Percentiles rank a stretch among this genome's conserved stretches.
Conservation (phyloP, 1,284 basidiomycete genomes). For the Abortiporus biennis region DNA sequence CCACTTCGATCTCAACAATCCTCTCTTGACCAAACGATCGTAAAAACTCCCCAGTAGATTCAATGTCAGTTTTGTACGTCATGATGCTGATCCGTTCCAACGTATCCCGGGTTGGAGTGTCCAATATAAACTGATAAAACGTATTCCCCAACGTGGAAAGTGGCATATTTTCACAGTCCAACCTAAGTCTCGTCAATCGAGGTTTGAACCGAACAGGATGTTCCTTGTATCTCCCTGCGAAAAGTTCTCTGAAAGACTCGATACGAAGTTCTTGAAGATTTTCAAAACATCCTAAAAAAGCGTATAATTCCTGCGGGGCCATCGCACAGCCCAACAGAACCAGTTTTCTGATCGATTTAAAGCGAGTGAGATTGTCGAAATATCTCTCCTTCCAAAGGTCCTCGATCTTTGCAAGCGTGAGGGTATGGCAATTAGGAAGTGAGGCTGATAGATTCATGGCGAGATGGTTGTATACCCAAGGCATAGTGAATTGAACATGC, state of each 20-base stretch:
- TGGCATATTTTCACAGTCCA: background rate
- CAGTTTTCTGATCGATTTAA: conserved; percentile 1
- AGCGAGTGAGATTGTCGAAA: background rate
- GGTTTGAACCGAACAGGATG: background rate
- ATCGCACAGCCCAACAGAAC: conserved; percentile 1
- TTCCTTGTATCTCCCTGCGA: background rate
- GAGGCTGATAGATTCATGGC: background rate
- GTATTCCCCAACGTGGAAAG: background rate
- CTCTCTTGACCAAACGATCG: background rate
- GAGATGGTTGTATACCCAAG: conserved; percentile 3
- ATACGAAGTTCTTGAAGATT: background rate
- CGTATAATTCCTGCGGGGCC: conserved; percentile 2
- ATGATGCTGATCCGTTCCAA: background rate
- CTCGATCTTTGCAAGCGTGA: background rate
- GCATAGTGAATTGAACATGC: background rate
- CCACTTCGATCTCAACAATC: background rate
- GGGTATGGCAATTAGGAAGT: background rate
- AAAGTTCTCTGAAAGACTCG: conserved; percentile 1
- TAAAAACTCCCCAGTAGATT: background rate
- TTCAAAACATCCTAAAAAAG: background rate
- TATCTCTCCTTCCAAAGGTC: conserved; percentile 3
- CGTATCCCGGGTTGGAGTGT: background rate
- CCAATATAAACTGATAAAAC: background rate
- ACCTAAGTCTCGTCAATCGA: background rate
- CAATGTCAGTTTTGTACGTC: background rate